These are phyloP conservation scores for Purpureocillium lavendulum DNA, from an alignment of 2,329 filamentous ascomycete species.

Conservation along the genomic window DNA sequence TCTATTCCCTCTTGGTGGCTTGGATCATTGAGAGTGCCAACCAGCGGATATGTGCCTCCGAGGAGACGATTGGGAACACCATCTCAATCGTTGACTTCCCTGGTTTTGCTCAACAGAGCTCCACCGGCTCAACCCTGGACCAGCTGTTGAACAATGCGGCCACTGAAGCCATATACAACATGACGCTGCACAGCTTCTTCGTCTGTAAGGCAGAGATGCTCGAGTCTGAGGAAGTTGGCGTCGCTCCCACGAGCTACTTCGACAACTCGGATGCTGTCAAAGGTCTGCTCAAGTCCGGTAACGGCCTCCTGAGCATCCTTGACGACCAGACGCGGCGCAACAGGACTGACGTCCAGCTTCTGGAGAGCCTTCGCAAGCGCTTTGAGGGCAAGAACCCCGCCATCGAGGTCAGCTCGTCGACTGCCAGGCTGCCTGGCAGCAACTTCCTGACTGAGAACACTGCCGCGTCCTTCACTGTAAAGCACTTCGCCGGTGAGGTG, in stretches of 20 bases:
- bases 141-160: conserved; percentile 94
- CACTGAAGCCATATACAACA: conserved; percentile 84
- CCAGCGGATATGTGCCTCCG: conserved; percentile 75
- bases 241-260: conserved; percentile 91
- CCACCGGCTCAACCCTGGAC: conserved; percentile 79
- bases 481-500: conserved; percentile 93
- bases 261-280: conserved; percentile 94
- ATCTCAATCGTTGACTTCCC: conserved; percentile 95
- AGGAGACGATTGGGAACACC: conserved; percentile 87
- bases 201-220: conserved; percentile 88
- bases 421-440: conserved; percentile 71
- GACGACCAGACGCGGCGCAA: conserved; percentile 92
- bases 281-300: conserved; percentile 83
- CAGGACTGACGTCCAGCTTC: conserved; percentile 78
- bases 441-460: conserved; percentile 83
- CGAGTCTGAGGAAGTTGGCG: conserved; percentile 85
- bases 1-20: conserved; percentile 89
- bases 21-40: conserved; percentile 93
- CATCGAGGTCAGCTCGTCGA: conserved; percentile 69
- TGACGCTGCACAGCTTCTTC: conserved; percentile 92
- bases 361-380: conserved; percentile 84
- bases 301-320: conserved; percentile 86
- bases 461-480: conserved; percentile 76
- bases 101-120: conserved; percentile 77
- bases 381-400: conserved; percentile 93